These are phyloP conservation scores for Linum lewisii DNA, from an alignment of 345 rosid species.

Conservation along the genomic window DNA sequence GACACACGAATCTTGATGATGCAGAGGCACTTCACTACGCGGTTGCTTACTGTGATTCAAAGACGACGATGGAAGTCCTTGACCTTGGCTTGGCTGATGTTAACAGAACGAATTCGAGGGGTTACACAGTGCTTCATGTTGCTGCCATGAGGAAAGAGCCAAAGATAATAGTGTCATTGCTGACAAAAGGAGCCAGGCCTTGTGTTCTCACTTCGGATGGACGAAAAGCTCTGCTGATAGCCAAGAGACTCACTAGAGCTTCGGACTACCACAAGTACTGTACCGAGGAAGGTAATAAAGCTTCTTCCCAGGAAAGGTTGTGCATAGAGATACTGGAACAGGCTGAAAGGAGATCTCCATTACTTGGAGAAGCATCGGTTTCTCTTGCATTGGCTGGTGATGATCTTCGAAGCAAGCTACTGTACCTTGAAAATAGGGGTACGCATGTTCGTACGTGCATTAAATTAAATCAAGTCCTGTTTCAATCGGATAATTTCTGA, in stretches of 20 bases:
- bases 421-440: constrained; percentile 87
- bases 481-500: too few species aligned
- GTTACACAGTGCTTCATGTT: constrained; percentile 65
- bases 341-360: constrained; percentile 49
- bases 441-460: not conserved
- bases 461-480: too few species aligned
- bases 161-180: constrained; percentile 53
- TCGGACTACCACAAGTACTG: constrained; percentile 32
- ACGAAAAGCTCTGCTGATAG: constrained; percentile 63
- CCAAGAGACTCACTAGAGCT: constrained; percentile 52
- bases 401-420: constrained; percentile 51
- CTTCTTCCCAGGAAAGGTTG: constrained; percentile 46
- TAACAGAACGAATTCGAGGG: constrained; percentile 41
- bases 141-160: constrained; percentile 84
- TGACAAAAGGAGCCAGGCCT: constrained; percentile 69
- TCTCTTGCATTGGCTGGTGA: constrained; percentile 70
- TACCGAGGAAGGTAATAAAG: constrained; percentile 43
- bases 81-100: constrained; percentile 68
- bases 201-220: constrained; percentile 59
- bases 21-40: constrained; percentile 76
- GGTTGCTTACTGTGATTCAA: constrained; percentile 64
- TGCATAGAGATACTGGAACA: constrained; percentile 79
- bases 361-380: constrained; percentile 48
- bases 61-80: constrained; percentile 64
- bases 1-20: constrained; percentile 53